Evolutionary conservation across 305 asterid genomes (phyloP).

Genomic region (Solanum hybrid): DNA sequence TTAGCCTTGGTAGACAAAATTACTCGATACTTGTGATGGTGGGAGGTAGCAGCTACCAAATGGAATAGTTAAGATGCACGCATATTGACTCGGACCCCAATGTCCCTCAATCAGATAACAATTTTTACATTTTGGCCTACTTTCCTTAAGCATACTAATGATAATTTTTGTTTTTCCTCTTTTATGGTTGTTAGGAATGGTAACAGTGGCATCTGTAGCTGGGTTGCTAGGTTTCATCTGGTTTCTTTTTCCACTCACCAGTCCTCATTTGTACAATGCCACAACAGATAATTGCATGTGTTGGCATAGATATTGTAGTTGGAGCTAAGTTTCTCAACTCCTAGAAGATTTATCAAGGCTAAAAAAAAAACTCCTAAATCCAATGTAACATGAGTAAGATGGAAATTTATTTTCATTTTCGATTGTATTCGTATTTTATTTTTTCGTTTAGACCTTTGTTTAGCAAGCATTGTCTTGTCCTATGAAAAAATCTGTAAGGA

Average conservation of each 20-base stretch:
- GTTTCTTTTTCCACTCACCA: conserved; percentile 66
- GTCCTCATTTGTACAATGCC: conserved; percentile 47
- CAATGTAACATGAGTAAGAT: background rate
- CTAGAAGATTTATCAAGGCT: background rate
- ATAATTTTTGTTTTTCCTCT: background rate
- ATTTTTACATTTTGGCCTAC: background rate
- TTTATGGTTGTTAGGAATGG: conserved; percentile 41
- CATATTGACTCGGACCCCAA: background rate
- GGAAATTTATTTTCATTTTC: background rate
- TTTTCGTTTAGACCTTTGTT: background rate
- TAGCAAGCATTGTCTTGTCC: background rate
- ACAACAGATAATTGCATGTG: conserved; percentile 51
- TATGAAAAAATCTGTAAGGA: background rate
- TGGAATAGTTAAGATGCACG: background rate
- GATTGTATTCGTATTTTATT: background rate
- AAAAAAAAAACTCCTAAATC: background rate
- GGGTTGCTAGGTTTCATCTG: conserved; percentile 59
- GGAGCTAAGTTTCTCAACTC: conserved; percentile 27
- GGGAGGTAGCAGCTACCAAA: background rate
- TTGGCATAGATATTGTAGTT: conserved; percentile 71
- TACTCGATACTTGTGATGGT: background rate
- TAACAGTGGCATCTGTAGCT: conserved; percentile 33
- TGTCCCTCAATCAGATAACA: background rate
- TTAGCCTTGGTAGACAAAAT: background rate
- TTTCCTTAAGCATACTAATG: background rate